phyloP scores from a whole-genome alignment of 2,329 filamentous ascomycete species.

The Myrmaecium sp. region DNA sequence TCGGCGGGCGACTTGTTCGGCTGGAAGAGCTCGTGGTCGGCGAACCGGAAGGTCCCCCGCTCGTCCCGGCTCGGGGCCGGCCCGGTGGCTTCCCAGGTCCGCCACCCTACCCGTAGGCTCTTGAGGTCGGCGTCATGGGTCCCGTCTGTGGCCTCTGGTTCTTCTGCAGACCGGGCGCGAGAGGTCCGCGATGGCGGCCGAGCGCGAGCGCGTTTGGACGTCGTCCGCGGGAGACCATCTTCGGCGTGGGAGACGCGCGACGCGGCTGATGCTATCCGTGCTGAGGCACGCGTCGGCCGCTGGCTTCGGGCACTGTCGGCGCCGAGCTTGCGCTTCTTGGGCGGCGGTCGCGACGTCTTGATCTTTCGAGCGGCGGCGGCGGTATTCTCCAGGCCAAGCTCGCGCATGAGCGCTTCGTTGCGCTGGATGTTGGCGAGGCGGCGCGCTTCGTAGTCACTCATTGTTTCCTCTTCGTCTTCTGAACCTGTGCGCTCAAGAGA shows the following conservation, averaged over 20 bases:
- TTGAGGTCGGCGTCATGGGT: conserved; percentile 9
- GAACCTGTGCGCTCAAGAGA: too few relatives aligned
- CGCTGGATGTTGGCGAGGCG: conserved; percentile 32
- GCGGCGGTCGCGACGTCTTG: conserved; percentile 8
- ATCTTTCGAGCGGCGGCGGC: conserved; percentile 5
- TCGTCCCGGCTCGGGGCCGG: conserved; percentile 24
- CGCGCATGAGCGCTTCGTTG: conserved; percentile 30
- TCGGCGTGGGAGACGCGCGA: conserved; percentile 22
- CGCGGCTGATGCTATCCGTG: conserved; percentile 27
- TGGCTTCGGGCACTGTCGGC: conserved; percentile 7
- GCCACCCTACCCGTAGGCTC: conserved; percentile 23
- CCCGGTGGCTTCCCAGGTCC: conserved; percentile 25
- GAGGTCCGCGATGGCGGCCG: background rate
- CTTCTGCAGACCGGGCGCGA: conserved; percentile 1
- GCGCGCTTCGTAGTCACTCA: conserved; percentile 29
- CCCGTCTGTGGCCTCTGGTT: conserved; percentile 1
- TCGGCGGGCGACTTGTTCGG: conserved; percentile 38
- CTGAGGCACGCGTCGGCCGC: conserved; percentile 27
- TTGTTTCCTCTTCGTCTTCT: too few relatives aligned
- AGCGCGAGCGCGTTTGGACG: too few relatives aligned
- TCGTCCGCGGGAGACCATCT: too few relatives aligned
- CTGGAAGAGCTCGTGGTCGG: conserved; percentile 25
- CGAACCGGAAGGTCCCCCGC: conserved; percentile 30
- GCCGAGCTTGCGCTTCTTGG: conserved; percentile 25
- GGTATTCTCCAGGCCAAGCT: conserved; percentile 26